phyloP scores from a whole-genome alignment of 1,284 basidiomycete species.

The Grifola frondosa region DNA sequence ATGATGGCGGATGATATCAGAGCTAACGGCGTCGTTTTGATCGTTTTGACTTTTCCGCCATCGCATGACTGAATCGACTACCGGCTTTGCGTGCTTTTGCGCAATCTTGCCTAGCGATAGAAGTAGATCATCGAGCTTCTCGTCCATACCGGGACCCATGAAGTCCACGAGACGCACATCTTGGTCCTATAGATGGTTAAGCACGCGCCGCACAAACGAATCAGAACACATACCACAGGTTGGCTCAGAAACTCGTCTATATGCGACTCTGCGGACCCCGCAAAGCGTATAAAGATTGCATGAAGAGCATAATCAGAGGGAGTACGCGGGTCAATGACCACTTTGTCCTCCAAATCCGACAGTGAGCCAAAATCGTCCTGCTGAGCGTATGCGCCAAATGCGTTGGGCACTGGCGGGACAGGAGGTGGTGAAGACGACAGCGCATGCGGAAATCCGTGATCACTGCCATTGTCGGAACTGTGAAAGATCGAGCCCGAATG shows the following conservation, averaged over 20 bases:
- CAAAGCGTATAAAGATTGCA: conserved; percentile 84
- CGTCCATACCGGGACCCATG: conserved; percentile 72
- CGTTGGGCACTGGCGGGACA: conserved; percentile 69
- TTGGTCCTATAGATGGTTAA: conserved; percentile 48
- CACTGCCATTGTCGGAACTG: conserved; percentile 67
- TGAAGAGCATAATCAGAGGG: conserved; percentile 87
- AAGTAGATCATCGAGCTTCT: conserved; percentile 79
- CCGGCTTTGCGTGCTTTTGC: conserved; percentile 79
- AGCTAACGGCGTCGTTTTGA: conserved; percentile 66
- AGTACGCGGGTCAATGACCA: conserved; percentile 68
- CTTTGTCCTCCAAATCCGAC: conserved; percentile 61
- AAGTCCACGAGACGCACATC: conserved; percentile 65
- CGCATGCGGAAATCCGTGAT: conserved; percentile 41
- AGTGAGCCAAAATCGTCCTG: conserved; percentile 51
- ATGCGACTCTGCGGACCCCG: conserved; percentile 73
- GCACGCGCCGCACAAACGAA: too few relatives aligned
- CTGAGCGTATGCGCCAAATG: conserved; percentile 42
- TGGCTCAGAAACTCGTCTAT: conserved; percentile 73
- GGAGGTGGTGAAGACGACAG: conserved; percentile 66
- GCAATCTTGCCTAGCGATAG: conserved; percentile 85
- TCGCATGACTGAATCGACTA: conserved; percentile 84
- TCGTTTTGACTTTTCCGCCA: conserved; percentile 84
- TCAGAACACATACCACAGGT: conserved; percentile 52
- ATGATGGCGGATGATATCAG: conserved; percentile 53
- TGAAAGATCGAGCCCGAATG: conserved; percentile 72